Evolutionary conservation across 73 alveolate genomes (phyloP), one percentile per base, ranked within the genome.

Genomic region (Paraurostyla sp.): DNA sequence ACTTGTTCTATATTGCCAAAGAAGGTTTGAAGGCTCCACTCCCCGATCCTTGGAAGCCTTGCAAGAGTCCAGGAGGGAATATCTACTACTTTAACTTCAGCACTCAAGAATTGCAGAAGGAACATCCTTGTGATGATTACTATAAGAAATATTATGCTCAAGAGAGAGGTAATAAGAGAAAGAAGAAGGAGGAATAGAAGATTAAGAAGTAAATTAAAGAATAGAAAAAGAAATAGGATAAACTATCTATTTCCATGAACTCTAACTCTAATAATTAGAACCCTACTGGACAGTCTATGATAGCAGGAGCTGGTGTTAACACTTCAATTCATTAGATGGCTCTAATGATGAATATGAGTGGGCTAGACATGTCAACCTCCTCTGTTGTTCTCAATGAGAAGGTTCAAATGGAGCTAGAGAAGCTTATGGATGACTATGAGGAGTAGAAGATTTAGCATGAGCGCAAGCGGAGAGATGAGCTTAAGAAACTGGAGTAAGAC

Each of bases 11-110:
- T 69, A 93, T 96, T 9, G 99, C 99, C 11, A 96, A 91, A 80
- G 98, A 95, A 81, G 99, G 98, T 7, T 85, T 96, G 87, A 93
- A 94, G 76, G 99, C 98, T 40, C 98, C 97, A 33, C 76, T 96
- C 0, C 99, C 99, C 52, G 93, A 85, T 35, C 92, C 91, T 7
- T 96, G 99, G 98, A 96, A 95, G 75, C 99, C 98, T 22, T 87
- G 94, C 56, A 46, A 91, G 56, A 81, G 90, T 68, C 87, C 91
- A 46, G 94, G 92, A 27, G 98, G 95, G 38, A 92, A 87, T 50
- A 82, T 96, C 20, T 95, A 80, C 58, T 96, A 95, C 88, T 82
- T 85, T 48, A 96, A 96, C 85, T 91, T 93, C 63, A 83, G 85
- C 23, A 91, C 99, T n/a, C 68, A 89, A 22, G 94, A 88, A 57